A percentile compares a stretch with the other conserved stretches of the same genome.
Conservation (phyloP, 192 early-diverging fungal species). For the Linnemannia exigua region DNA sequence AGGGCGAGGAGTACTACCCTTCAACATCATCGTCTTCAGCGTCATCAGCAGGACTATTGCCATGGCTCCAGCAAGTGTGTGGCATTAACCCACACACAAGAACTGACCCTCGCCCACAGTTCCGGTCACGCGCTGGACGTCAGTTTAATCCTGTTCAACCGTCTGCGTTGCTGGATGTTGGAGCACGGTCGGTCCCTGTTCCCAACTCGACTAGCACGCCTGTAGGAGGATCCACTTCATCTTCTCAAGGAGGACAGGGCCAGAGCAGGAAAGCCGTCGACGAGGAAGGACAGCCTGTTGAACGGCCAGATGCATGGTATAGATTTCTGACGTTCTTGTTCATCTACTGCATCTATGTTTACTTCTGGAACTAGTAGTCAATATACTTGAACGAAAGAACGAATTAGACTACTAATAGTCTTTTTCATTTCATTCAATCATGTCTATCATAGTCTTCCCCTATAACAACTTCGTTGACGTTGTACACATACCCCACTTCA, state of each 20-base stretch:
- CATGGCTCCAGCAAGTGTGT: slow-evolving; percentile 14
- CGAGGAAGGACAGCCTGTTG: not conserved
- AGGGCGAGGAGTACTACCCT: slow-evolving; percentile 50
- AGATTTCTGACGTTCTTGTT: slow-evolving; percentile 25
- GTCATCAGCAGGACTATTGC: not conserved
- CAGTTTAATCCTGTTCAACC: slow-evolving; percentile 21
- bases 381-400: not conserved
- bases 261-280: not conserved
- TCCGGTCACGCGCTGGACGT: slow-evolving; percentile 23
- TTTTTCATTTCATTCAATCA: not conserved
- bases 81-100: slow-evolving; percentile 1
- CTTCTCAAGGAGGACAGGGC: not conserved
- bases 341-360: slow-evolving; percentile 40
- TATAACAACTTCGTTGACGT: too few species aligned
- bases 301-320: slow-evolving; percentile 23
- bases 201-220: not conserved
- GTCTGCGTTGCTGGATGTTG: slow-evolving; percentile 13
- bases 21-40: not conserved
- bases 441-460: not conserved
- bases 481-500: too few species aligned
- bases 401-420: not conserved
- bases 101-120: not conserved
- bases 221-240: not conserved
- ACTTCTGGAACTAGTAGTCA: not conserved
- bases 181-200: slow-evolving; percentile 1